Evolutionary conservation across 805 yeast species (phyloP), one percentile per base, ranked within the genome.

Genomic region (Lachancea waltii): DNA sequence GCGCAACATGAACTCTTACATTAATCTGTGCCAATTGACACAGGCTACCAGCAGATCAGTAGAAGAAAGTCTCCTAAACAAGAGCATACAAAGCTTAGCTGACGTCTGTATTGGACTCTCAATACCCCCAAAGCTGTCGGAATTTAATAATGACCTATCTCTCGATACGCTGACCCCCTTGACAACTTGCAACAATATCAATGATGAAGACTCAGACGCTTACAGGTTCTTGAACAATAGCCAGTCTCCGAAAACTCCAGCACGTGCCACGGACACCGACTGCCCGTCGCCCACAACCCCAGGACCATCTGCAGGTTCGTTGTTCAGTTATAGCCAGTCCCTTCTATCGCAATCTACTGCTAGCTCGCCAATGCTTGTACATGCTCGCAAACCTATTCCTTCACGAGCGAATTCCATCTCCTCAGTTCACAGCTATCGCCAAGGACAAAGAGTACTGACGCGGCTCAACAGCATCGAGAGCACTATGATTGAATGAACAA

Each of bases 21-120:
- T 43, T 11, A 50, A 48, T 21, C 25, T 55, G 19, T 45, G 45
- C 25, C 50, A 50, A 8, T 33, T 54, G 24, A 48, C 48, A 7
- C 37, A 36, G 19, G 16, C 20, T 18, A 7, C 7, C n/a, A 18
- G 17, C 25, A 10, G 27, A 18, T 15, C 29, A 19, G 16, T 9
- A 15, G 19, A 29, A 14, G 33, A 21, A 20, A 10, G 9, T 15
- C 4, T 28, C 10, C 11, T 25, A 13, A 23, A 25, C 7, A 21
- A 24, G 8, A 25, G 29, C 15, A 5, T 25, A 4, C 16, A 19
- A 16, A 17, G 21, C 10, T 21, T 33, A 13, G 18, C 25, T 9
- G 36, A 33, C 13, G 25, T 11, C n/a, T 33, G 25, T 16, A 18
- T 33, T 25, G 36, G 36, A 15, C 17, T 33, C 14, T 7, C 14